Percentiles rank a stretch among this genome's conserved stretches.
Conservation (phyloP, 208 protist species). For the Leishmania mexicana region DNA sequence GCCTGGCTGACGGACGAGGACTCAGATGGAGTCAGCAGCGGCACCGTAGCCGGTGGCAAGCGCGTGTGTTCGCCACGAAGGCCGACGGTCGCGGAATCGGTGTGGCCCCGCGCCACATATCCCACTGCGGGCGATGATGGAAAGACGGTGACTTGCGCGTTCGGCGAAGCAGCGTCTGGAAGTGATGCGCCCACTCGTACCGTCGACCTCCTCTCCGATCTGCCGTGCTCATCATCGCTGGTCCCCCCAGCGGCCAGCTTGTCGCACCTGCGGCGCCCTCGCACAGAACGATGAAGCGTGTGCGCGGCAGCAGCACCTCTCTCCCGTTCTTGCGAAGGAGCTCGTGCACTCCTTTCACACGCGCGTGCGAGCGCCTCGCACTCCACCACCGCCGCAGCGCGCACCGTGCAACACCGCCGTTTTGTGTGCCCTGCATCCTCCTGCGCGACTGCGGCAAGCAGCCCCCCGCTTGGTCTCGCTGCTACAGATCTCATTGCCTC, state of each 20-base stretch:
- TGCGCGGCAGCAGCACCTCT: not conserved
- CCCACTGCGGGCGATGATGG: not conserved
- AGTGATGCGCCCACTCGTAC: not conserved
- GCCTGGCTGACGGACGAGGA: not conserved
- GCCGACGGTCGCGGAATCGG: not conserved
- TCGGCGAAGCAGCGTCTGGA: not conserved
- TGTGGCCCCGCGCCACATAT: not conserved
- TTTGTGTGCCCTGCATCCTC: not conserved
- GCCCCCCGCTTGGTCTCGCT: not conserved
- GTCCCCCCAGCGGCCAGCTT: not conserved
- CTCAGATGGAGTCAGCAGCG: not conserved
- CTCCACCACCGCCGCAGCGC: conserved; percentile 1
- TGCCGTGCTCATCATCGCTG: not conserved
- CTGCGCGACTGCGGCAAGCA: not conserved
- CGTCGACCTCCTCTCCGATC: not conserved
- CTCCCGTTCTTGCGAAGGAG: not conserved
- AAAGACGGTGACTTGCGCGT: not conserved
- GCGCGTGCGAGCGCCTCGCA: not conserved
- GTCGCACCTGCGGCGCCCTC: not conserved
- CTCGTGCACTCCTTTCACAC: not conserved
- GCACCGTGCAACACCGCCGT: not conserved
- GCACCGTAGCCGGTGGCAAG: not conserved
- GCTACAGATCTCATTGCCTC: not conserved
- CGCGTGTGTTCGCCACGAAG: not conserved
- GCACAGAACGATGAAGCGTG: not conserved